These are phyloP conservation scores for Macroventuria anomochaeta DNA, from an alignment of 2,329 filamentous ascomycete species.

Conservation along the genomic window DNA sequence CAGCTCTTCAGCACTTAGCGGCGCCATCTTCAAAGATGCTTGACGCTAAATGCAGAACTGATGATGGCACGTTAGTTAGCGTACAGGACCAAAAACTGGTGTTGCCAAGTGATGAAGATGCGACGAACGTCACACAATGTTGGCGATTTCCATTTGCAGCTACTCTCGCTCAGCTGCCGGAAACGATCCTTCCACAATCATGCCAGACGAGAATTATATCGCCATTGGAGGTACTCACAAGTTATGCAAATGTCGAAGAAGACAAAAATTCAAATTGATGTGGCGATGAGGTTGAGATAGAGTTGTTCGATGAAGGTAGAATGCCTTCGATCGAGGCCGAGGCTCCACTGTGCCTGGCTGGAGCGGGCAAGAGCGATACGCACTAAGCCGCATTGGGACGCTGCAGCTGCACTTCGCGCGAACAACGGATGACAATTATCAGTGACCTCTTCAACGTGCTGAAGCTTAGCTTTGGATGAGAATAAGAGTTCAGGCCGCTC, in stretches of 20 bases:
- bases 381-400: not conserved
- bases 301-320: conserved; percentile 9
- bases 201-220: not conserved
- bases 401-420: conserved; percentile 3
- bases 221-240: not conserved
- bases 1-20: conserved; percentile 63
- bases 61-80: conserved; percentile 12
- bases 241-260: not conserved
- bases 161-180: not conserved
- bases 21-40: conserved; percentile 25
- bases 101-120: conserved; percentile 16
- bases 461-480: not conserved
- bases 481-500: not conserved
- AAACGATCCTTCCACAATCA: not conserved
- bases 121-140: conserved; percentile 18
- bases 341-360: conserved; percentile 14
- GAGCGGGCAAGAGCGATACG: not conserved
- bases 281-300: conserved; percentile 14
- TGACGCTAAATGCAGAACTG: conserved; percentile 11
- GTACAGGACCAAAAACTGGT: conserved; percentile 6
- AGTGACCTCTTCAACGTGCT: not conserved
- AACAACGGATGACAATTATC: conserved; percentile 10
- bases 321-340: conserved; percentile 10
- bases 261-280: not conserved
- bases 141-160: conserved; percentile 3